Evolutionary conservation across 2,329 filamentous ascomycete genomes (phyloP).

Genomic region (Fusarium chaquense): DNA sequence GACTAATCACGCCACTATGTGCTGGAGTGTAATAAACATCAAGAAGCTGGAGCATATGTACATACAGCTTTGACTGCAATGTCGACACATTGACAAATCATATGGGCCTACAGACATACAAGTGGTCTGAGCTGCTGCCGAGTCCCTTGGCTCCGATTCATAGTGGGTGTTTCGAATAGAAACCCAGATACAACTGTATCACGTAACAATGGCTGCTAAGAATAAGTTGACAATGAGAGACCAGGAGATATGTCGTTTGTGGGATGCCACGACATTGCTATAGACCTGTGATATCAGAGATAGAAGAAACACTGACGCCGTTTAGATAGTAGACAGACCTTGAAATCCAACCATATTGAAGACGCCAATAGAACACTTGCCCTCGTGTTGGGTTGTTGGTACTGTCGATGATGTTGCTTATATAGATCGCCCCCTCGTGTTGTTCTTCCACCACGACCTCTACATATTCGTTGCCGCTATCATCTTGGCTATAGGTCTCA

Average conservation of each 20-base stretch:
- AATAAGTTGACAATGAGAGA: not conserved
- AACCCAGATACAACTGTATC: not conserved
- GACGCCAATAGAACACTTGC: not conserved
- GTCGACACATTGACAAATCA: not conserved
- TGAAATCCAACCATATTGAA: not conserved
- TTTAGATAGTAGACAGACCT: not conserved
- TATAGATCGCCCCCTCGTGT: conserved; percentile 45
- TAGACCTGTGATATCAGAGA: not conserved
- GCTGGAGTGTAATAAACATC: not conserved
- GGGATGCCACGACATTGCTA: not conserved
- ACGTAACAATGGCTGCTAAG: not conserved
- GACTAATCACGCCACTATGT: too few relatives aligned
- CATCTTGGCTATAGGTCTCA: conserved; percentile 26
- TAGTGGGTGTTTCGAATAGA: not conserved
- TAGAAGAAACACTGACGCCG: not conserved
- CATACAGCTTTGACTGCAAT: not conserved
- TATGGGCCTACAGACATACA: not conserved
- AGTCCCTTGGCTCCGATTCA: not conserved
- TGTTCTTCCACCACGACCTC: conserved; percentile 46
- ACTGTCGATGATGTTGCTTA: conserved; percentile 28
- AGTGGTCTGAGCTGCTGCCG: too few relatives aligned
- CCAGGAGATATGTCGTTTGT: not conserved
- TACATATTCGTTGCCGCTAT: conserved; percentile 34
- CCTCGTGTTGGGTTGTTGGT: conserved; percentile 28
- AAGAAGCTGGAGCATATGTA: not conserved